Base-by-base conservation (phyloP, 208 protist genomes). In the Wallacemonas sp. region DNA sequence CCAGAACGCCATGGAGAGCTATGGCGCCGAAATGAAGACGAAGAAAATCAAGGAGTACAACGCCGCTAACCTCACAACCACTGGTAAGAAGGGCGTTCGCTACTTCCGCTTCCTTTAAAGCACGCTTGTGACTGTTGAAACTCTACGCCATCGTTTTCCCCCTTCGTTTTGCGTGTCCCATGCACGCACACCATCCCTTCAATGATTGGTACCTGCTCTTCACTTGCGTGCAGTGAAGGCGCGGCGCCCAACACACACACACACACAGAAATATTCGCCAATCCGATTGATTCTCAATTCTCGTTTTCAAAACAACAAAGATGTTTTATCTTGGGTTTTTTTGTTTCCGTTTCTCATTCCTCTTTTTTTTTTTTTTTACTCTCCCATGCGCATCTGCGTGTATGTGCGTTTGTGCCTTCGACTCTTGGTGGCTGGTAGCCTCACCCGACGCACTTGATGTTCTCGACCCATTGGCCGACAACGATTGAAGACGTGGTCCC, bases 1-100 rank as follows among this genome's bases (percentile, higher is more conserved):
- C 60, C 86, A 93, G 58, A 93, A 93, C 67, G 82, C 82, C 1
- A 66, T 84, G 69, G 86, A 90, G 68, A 55, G 68, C 36, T 93
- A 93, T 70, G 71, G 68, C 47, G 28, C 66, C 8, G 62, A 62
- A 19, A 66, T 79, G 53, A 93, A 93, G 68, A 90, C 87, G 38
- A 28, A 71, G 55, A 88, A 86, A 60, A 70, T 86, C 45, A 60
- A 63, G 55, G 66, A 85, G 47, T 93, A 79, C 68, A 86, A 88
- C 62, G 51, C 81, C 34, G 27, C 49, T 27, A 70, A 76, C 51
- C 42, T 59, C 3, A 22, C 66, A 27, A n/a, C 59, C 21, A 39
- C 53, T 17, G 46, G 49, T 38, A 61, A 73, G 55, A 49, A 79
- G 15, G 39, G 36, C 33, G 65, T 70, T 46, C 72, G 53, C 5